Evolutionary conservation across 2,329 filamentous ascomycete genomes (phyloP), one percentile per base, ranked within the genome.

Genomic region (Pseudogymnoascus sp.): DNA sequence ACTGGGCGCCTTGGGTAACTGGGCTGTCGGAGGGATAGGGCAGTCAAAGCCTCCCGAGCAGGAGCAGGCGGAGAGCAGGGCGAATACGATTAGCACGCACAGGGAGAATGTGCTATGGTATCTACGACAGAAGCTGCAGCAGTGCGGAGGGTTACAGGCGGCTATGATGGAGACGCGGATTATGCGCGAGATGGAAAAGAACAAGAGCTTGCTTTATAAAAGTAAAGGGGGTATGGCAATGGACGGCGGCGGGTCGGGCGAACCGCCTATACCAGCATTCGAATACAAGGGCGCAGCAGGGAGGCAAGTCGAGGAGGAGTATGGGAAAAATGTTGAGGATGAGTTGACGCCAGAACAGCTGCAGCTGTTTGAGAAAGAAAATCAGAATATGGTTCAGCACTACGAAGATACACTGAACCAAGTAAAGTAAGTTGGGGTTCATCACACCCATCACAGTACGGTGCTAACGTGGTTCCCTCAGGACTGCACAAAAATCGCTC

Each of bases 321-420:
- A 64, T 61, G 38, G 63, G 10, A 68, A 74, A 60, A 59, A 62
- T 15, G 65, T 69, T 21, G 69, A 75, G 59, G 76, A 84, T 42
- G 83, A 86, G 65, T 78, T 97, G 65, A 91, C 89, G 15, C 81
- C 86, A 21, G 92, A 97, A 72, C 93, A 97, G 75, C 79, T 94
- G 60, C 93, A 97, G 74, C 84, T 96, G 72, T 97, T 99, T 77
- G 92, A 93, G 68, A 84, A 91, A 75, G 92, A 95, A 72, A 97
- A 97, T 72, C 87, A 92, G 74, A 87, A 91, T 66, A 92, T 99
- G 87, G 81, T 97, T 68, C 90, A 89, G 74, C 90, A 96, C 75
- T 96, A 95, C 74, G 91, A 97, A 75, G 91, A 89, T 76, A 92
- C 90, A n/a, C 79, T 97, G 73, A 89, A 92, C 74, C 94, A 97